Conservation (phyloP, 495 filamentous ascomycete species). For the Penicillium taxi region DNA sequence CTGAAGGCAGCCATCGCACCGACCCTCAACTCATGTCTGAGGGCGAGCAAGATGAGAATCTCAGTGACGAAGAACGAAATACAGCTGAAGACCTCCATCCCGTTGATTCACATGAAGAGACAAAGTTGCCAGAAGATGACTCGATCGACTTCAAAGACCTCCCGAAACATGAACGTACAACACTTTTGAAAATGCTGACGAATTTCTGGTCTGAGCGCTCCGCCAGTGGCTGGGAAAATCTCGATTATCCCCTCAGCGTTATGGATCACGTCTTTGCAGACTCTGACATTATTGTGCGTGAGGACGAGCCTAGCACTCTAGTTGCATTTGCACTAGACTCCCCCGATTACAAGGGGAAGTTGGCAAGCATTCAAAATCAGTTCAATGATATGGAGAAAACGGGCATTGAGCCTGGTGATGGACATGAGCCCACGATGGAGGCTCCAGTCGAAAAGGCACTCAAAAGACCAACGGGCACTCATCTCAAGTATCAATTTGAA, state of each 20-base stretch:
- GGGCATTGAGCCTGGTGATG: conserved; percentile 11
- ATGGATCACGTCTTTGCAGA: conserved; percentile 94
- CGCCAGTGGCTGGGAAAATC: conserved; percentile 86
- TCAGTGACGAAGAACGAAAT: conserved; percentile 61
- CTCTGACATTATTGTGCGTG: conserved; percentile 93
- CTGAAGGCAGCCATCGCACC: conserved; percentile 39
- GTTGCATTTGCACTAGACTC: conserved; percentile 88
- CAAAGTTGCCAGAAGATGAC: conserved; percentile 50
- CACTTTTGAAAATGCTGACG: conserved; percentile 86
- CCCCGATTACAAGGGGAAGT: conserved; percentile 72
- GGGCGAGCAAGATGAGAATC: conserved; percentile 53
- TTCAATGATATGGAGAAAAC: conserved; percentile 34
- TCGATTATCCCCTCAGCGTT: conserved; percentile 85
- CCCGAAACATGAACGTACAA: conserved; percentile 83
- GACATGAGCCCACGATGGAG: conserved; percentile 43
- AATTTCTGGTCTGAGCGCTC: conserved; percentile 99
- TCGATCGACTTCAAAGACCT: conserved; percentile 60
- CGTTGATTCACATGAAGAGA: conserved; percentile 54
- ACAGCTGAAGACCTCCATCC: conserved; percentile 58
- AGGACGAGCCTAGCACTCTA: conserved; percentile 94
- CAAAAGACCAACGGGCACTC: conserved; percentile 73
- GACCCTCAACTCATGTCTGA: conserved; percentile 54
- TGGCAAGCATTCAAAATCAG: conserved; percentile 60
- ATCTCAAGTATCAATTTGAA: conserved; percentile 89
- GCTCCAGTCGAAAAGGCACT: conserved; percentile 61